These are phyloP conservation scores for Juncus effusus DNA, from an alignment of 176 grass and related monocot genomes.

Conservation along the genomic window DNA sequence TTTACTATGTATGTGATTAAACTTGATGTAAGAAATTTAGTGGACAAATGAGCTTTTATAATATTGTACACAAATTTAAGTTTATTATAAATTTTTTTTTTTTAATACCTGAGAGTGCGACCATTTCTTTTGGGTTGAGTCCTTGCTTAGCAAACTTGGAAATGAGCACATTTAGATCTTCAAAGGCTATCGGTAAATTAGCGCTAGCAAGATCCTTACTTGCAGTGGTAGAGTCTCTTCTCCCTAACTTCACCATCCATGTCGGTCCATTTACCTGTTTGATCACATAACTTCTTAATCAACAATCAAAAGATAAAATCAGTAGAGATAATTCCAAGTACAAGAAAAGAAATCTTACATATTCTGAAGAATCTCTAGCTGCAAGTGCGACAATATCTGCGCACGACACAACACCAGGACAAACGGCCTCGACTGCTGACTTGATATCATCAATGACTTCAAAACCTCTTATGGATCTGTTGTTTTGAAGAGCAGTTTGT, in stretches of 20 bases:
- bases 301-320: background rate
- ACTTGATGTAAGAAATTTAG: no score
- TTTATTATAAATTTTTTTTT: no score
- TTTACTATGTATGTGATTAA: no score
- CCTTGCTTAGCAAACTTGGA: no score
- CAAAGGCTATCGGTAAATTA: constrained; percentile 24
- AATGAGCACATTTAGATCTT: background rate
- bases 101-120: no score
- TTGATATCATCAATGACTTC: constrained; percentile 16
- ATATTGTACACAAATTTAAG: no score
- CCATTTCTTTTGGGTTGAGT: no score
- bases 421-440: background rate
- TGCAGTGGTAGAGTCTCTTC: no score
- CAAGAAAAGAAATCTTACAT: background rate
- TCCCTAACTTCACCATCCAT: no score
- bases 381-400: constrained; percentile 6
- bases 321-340: constrained; percentile 32
- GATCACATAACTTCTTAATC: constrained; percentile 12
- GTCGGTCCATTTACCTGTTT: background rate
- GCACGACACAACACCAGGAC: background rate
- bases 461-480: constrained; percentile 15
- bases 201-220: background rate
- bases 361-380: constrained; percentile 16
- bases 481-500: background rate
- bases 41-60: no score